A percentile compares a stretch with the other conserved stretches of the same genome.
phyloP scores from a whole-genome alignment of 208 protist species.

The Crithidia bombi region DNA sequence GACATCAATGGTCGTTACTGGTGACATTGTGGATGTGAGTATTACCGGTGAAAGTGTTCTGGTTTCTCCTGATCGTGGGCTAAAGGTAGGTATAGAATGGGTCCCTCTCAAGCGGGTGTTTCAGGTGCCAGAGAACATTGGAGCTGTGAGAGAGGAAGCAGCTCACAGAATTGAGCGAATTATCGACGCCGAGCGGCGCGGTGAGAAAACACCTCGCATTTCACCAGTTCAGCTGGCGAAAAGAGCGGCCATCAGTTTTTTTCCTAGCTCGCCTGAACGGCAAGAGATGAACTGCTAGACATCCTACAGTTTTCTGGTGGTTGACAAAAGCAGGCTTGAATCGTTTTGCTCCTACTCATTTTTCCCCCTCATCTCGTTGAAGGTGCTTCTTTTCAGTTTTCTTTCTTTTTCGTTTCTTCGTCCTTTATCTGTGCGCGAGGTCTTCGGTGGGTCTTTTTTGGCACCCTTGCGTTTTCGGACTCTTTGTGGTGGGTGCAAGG shows the following conservation, averaged over 20 bases:
- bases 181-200: constrained; percentile 29
- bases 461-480: too few relatives aligned
- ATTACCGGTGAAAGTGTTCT: constrained; percentile 36
- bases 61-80: constrained; percentile 55
- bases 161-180: constrained; percentile 24
- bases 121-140: constrained; percentile 49
- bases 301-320: too few relatives aligned
- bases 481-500: too few relatives aligned
- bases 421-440: too few relatives aligned
- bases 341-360: too few relatives aligned
- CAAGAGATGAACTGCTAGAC: too few relatives aligned
- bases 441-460: too few relatives aligned
- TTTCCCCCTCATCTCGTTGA: too few relatives aligned
- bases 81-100: constrained; percentile 46
- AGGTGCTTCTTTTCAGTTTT: too few relatives aligned
- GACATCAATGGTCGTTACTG: constrained; percentile 59
- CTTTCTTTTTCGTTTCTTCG: too few relatives aligned
- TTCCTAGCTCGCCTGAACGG: constrained; percentile 3
- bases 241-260: not conserved
- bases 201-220: constrained; percentile 23
- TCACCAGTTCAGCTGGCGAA: constrained; percentile 22
- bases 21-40: constrained; percentile 56
- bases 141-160: constrained; percentile 25
- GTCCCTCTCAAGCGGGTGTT: constrained; percentile 48
- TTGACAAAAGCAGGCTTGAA: too few relatives aligned